Evolutionary conservation across 148 eudicot genomes (phyloP).

Genomic region (Rhododendron ovatum): DNA sequence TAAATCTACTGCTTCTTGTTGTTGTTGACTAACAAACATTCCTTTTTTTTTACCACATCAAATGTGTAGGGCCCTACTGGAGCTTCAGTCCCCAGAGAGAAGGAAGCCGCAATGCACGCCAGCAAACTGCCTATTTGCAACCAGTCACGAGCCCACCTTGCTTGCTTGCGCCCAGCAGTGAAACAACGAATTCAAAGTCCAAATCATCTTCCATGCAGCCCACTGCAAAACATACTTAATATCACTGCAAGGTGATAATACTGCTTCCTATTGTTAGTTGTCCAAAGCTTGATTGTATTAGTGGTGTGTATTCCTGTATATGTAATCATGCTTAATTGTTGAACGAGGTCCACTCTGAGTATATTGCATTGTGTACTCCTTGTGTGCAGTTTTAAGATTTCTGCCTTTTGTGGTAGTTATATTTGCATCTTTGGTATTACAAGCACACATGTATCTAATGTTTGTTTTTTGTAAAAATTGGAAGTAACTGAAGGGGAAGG

Average conservation of each 20-base stretch:
- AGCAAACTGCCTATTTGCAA: slow-evolving; percentile 69
- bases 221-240: slow-evolving; percentile 58
- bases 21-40: not conserved
- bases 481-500: not conserved
- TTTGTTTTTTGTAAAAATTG: not conserved
- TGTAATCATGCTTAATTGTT: not conserved
- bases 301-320: not conserved
- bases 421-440: not conserved
- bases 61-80: slow-evolving; percentile 61
- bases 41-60: not conserved
- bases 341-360: not conserved
- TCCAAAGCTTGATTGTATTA: not conserved
- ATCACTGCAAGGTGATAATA: slow-evolving; percentile 29
- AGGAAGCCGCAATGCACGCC: slow-evolving; percentile 41
- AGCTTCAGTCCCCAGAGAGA: slow-evolving; percentile 65
- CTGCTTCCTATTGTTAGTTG: not conserved
- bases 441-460: not conserved
- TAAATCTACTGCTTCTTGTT: not conserved
- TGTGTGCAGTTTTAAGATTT: not conserved
- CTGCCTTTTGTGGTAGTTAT: not conserved
- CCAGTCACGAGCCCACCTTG: slow-evolving; percentile 58
- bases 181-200: slow-evolving; percentile 33
- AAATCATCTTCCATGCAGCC: slow-evolving; percentile 40
- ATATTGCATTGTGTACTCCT: not conserved
- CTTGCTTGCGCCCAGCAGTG: slow-evolving; percentile 53